Percentiles rank a stretch among this genome's conserved stretches.
These are phyloP conservation scores for Calycina marina DNA, from an alignment of 2,329 filamentous ascomycete species.

Conservation along the genomic window DNA sequence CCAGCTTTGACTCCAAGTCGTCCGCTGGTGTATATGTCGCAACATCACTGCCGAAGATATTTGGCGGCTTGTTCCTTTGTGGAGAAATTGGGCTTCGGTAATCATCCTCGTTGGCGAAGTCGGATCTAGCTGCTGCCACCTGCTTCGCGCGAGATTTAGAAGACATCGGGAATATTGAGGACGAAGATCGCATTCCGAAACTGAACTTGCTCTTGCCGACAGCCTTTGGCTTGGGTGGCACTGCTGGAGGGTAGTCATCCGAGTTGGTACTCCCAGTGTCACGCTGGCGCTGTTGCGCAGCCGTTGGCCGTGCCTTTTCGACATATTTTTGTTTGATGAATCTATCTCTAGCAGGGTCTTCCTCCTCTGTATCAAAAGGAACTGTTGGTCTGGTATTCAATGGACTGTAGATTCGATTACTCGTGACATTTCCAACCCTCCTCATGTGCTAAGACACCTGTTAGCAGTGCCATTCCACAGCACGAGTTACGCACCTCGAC, in stretches of 20 bases:
- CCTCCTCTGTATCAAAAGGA: conserved; percentile 81
- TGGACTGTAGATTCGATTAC: conserved; percentile 83
- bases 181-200: conserved; percentile 42
- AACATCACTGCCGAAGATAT: conserved; percentile 55
- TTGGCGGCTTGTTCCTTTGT: conserved; percentile 40
- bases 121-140: conserved; percentile 11
- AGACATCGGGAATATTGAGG: conserved; percentile 33
- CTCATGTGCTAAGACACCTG: conserved; percentile 64
- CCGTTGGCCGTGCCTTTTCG: conserved; percentile 35
- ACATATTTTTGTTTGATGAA: conserved; percentile 94
- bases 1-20: conserved; percentile 62
- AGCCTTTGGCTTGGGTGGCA: conserved; percentile 42
- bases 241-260: conserved; percentile 40
- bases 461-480: no score
- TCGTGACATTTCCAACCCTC: conserved; percentile 70
- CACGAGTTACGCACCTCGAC: conserved; percentile 61
- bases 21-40: conserved; percentile 33
- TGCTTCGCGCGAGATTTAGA: conserved; percentile 30
- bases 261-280: conserved; percentile 30
- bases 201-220: conserved; percentile 36
- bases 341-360: conserved; percentile 84
- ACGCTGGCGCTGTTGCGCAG: conserved; percentile 23
- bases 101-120: conserved; percentile 8
- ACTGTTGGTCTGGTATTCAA: conserved; percentile 69
- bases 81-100: conserved; percentile 15